Evolutionary conservation across 1,139 yeast genomes (phyloP).

Genomic region (Saccharomyces pastorianus): DNA sequence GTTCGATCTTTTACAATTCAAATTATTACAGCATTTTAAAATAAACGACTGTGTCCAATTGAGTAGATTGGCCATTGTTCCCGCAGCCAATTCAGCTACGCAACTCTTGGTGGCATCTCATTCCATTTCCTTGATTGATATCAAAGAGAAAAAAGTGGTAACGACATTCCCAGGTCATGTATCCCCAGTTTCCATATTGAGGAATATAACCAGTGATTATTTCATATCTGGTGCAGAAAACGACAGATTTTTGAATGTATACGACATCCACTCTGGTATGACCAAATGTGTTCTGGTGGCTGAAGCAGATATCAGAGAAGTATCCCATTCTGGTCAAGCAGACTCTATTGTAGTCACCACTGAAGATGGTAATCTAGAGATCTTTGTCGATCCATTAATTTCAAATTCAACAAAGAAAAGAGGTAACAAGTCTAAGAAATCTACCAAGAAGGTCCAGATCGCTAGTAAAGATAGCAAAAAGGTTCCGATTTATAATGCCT

Average conservation of each 20-base stretch:
- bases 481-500: slow-evolving; percentile 38
- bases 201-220: slow-evolving; percentile 36
- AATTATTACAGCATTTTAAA: slow-evolving; percentile 38
- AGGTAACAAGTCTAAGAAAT: slow-evolving; percentile 42
- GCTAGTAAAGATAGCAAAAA: slow-evolving; percentile 30
- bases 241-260: slow-evolving; percentile 72
- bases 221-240: slow-evolving; percentile 63
- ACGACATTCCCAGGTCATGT: slow-evolving; percentile 67
- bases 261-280: slow-evolving; percentile 36
- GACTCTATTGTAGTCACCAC: slow-evolving; percentile 47
- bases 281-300: slow-evolving; percentile 53
- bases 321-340: slow-evolving; percentile 39
- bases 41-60: slow-evolving; percentile 30
- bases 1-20: slow-evolving; percentile 49
- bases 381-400: slow-evolving; percentile 50
- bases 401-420: slow-evolving; percentile 30
- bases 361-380: slow-evolving; percentile 61
- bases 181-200: slow-evolving; percentile 47
- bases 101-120: slow-evolving; percentile 54
- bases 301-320: slow-evolving; percentile 46
- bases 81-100: slow-evolving; percentile 4
- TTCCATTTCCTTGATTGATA: slow-evolving; percentile 46
- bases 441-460: slow-evolving; percentile 38
- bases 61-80: slow-evolving; percentile 18
- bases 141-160: slow-evolving; percentile 32